Percentiles rank a stretch among this genome's conserved stretches.
Conservation (phyloP, 192 early-diverging fungal species). For the Coemansia erecta region DNA sequence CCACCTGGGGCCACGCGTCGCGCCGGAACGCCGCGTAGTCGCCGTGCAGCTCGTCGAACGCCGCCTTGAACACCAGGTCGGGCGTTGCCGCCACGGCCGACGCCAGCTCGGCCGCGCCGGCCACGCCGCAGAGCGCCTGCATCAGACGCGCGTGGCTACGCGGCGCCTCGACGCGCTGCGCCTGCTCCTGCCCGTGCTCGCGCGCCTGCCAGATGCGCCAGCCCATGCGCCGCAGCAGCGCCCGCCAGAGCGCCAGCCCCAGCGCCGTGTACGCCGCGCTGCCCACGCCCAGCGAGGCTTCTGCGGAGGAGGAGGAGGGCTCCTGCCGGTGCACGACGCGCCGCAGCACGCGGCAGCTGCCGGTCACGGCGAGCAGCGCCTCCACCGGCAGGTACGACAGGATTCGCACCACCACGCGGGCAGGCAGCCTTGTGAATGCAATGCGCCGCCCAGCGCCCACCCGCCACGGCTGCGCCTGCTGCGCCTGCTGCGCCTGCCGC, state of each 20-base stretch:
- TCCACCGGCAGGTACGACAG: slow-evolving; percentile 25
- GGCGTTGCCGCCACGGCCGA: slow-evolving; percentile 27
- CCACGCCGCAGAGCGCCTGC: slow-evolving; percentile 25
- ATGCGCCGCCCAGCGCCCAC: neutral
- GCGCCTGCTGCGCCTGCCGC: slow-evolving; percentile 14
- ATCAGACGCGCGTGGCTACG: slow-evolving; percentile 26
- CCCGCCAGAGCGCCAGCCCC: slow-evolving; percentile 37
- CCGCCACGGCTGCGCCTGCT: neutral
- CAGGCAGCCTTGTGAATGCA: slow-evolving; percentile 26
- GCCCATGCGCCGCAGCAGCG: slow-evolving; percentile 35
- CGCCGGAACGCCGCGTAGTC: slow-evolving; percentile 27
- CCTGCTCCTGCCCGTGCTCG: slow-evolving; percentile 22
- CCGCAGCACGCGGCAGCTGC: slow-evolving; percentile 46
- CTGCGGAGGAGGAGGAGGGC: slow-evolving; percentile 1
- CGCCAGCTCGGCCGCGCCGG: slow-evolving; percentile 21
- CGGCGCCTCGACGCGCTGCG: slow-evolving; percentile 24
- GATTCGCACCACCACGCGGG: slow-evolving; percentile 19
- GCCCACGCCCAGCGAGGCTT: slow-evolving; percentile 10
- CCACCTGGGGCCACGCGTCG: no score
- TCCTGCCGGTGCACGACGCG: slow-evolving; percentile 25
- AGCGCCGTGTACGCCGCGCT: slow-evolving; percentile 23
- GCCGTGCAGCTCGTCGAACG: slow-evolving; percentile 26
- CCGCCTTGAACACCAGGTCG: slow-evolving; percentile 46
- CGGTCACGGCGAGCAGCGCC: slow-evolving; percentile 22
- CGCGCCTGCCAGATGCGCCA: slow-evolving; percentile 40